These are phyloP conservation scores for Sarocladiaceae sp. DNA, from an alignment of 2,329 filamentous ascomycete species.

Conservation along the genomic window DNA sequence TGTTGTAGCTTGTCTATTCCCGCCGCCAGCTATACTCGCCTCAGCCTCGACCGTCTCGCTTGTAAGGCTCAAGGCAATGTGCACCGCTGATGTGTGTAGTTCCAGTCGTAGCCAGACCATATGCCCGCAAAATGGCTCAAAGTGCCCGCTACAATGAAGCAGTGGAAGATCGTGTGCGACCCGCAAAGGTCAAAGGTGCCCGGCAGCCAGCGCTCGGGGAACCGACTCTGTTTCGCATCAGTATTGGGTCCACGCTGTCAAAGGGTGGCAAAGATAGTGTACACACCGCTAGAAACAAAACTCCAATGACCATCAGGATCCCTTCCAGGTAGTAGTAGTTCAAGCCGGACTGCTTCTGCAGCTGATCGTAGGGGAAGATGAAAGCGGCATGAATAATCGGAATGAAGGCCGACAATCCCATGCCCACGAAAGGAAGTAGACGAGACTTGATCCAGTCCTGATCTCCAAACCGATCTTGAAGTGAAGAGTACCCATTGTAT, in stretches of 20 bases:
- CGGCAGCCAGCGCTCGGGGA: conserved; percentile 36
- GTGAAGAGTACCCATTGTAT: conserved; percentile 26
- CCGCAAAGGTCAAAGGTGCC: conserved; percentile 39
- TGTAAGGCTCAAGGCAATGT: too few species aligned
- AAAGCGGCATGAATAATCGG: conserved; percentile 33
- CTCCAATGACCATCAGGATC: conserved; percentile 30
- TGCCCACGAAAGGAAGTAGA: conserved; percentile 30
- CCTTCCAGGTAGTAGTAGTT: conserved; percentile 36
- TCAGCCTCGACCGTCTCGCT: too few species aligned
- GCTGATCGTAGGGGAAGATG: conserved; percentile 32
- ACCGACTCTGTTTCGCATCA: conserved; percentile 25
- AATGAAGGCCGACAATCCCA: conserved; percentile 32
- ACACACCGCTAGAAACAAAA: conserved; percentile 34
- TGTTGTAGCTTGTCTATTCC: too few species aligned
- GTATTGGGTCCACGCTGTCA: neutral
- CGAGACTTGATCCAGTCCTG: conserved; percentile 30
- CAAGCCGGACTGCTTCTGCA: conserved; percentile 34
- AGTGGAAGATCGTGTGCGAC: conserved; percentile 42
- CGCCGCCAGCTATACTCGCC: too few species aligned
- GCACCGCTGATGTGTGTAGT: conserved; percentile 10
- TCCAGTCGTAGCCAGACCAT: conserved; percentile 21
- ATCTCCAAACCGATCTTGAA: conserved; percentile 29
- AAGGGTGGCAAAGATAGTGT: neutral
- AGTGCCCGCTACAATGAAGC: conserved; percentile 36
- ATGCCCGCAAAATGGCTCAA: conserved; percentile 33